Evolutionary conservation across 192 early-diverging fungal species (phyloP).

Genomic region (Rhizoclosmatium sp.): DNA sequence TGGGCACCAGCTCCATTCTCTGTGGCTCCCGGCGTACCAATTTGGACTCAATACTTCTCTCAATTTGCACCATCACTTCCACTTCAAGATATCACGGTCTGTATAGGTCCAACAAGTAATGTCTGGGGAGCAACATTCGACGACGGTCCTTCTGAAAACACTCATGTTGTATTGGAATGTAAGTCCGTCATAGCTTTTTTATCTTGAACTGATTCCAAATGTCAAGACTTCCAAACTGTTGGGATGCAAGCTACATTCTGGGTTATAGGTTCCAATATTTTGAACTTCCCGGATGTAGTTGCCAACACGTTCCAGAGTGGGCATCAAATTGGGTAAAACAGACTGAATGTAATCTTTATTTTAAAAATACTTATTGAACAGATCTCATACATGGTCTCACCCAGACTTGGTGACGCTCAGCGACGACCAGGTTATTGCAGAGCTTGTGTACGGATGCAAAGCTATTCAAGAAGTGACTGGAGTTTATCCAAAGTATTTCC

Average conservation of each 20-base stretch:
- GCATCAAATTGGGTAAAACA: not conserved
- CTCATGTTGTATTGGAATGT: not conserved
- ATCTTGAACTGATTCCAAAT: not conserved
- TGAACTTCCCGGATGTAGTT: not conserved
- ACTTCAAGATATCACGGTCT: not conserved
- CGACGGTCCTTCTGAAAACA: not conserved
- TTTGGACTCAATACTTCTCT: constrained; percentile 10
- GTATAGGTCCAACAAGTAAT: not conserved
- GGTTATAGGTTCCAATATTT: not conserved
- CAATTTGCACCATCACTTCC: not conserved
- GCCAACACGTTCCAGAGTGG: not conserved
- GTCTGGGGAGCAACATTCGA: not conserved
- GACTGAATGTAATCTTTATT: not conserved
- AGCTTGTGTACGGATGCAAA: constrained; percentile 70
- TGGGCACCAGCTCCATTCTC: not conserved
- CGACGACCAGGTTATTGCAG: constrained; percentile 73
- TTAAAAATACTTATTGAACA: too few species aligned
- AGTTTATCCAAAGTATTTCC: constrained; percentile 50
- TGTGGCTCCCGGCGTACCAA: not conserved
- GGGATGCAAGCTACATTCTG: not conserved
- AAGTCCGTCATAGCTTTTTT: not conserved
- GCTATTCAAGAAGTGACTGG: constrained; percentile 46
- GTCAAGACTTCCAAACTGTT: not conserved
- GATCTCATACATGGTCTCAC: constrained; percentile 65
- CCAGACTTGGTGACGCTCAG: constrained; percentile 60